Evolutionary conservation across 352 stramenopile species (phyloP).

Genomic region (Phytophthora pisi): DNA sequence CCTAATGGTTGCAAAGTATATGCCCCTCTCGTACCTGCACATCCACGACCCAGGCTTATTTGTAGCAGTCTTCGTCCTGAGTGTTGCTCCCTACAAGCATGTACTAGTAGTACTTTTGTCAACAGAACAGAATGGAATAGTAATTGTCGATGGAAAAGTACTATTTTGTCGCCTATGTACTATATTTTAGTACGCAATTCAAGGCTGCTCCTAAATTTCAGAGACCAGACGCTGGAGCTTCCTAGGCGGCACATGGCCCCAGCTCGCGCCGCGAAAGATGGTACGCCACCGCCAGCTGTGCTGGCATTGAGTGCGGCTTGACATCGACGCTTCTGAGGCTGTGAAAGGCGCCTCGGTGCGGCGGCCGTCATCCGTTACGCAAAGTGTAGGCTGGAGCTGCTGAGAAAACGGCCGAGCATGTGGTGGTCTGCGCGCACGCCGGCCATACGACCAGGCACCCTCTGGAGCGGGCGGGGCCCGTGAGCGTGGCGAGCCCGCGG

Average conservation of each 20-base stretch:
- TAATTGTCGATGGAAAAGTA: too few species aligned
- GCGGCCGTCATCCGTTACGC: constrained; percentile 21
- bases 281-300: constrained; percentile 24
- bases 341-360: constrained; percentile 25
- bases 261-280: constrained; percentile 12
- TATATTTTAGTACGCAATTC: background rate
- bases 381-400: constrained; percentile 19
- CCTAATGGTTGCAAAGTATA: background rate
- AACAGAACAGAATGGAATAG: too few species aligned
- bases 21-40: too few species aligned
- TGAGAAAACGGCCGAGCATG: constrained; percentile 22
- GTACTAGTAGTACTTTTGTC: too few species aligned
- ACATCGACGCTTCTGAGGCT: constrained; percentile 1
- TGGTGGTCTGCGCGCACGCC: constrained; percentile 4
- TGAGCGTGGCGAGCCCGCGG: background rate
- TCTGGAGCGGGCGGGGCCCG: constrained; percentile 3
- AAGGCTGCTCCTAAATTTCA: background rate
- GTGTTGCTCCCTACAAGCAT: too few species aligned
- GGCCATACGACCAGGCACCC: constrained; percentile 10
- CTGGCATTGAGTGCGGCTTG: background rate
- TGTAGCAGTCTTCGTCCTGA: too few species aligned
- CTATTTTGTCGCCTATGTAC: too few species aligned
- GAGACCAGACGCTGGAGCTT: background rate
- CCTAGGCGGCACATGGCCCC: background rate
- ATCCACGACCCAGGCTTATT: too few species aligned